Percentiles rank a stretch among this genome's conserved stretches.
Evolutionary conservation across 179 eudicot species (phyloP).

Genomic region (Silene coronaria): DNA sequence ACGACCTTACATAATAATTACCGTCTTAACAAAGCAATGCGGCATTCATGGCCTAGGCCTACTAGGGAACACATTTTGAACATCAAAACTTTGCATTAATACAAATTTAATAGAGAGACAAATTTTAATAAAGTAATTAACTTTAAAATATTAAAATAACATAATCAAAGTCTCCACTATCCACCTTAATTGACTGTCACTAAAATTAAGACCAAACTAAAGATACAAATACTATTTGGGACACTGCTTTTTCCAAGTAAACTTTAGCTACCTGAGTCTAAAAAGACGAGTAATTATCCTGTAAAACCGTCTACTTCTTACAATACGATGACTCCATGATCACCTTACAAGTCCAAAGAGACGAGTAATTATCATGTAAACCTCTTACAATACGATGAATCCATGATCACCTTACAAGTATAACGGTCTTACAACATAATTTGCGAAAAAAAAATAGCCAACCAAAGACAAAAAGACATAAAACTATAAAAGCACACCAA

Average conservation of each 20-base stretch:
- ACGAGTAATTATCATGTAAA: too few species aligned
- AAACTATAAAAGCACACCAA: too few species aligned
- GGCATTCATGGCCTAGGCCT: too few species aligned
- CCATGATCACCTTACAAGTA: too few species aligned
- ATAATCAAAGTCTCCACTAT: neutral
- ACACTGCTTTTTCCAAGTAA: neutral
- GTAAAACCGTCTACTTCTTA: too few species aligned
- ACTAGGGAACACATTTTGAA: too few species aligned
- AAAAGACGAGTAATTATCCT: neutral
- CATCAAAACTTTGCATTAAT: neutral
- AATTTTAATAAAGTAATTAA: neutral
- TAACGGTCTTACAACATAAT: too few species aligned
- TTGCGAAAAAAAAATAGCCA: neutral
- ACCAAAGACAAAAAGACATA: constrained; percentile 17
- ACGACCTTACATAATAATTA: too few species aligned
- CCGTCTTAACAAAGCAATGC: neutral
- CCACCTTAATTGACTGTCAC: neutral
- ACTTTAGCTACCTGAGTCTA: neutral
- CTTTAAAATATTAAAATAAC: neutral
- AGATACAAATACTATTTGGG: neutral
- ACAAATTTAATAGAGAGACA: neutral
- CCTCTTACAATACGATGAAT: too few species aligned
- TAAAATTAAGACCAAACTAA: neutral
- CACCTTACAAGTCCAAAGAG: neutral
- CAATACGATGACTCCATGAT: too few species aligned